These are phyloP conservation scores for Inga oerstediana DNA, from an alignment of 306 rosid genomes.

Conservation along the genomic window DNA sequence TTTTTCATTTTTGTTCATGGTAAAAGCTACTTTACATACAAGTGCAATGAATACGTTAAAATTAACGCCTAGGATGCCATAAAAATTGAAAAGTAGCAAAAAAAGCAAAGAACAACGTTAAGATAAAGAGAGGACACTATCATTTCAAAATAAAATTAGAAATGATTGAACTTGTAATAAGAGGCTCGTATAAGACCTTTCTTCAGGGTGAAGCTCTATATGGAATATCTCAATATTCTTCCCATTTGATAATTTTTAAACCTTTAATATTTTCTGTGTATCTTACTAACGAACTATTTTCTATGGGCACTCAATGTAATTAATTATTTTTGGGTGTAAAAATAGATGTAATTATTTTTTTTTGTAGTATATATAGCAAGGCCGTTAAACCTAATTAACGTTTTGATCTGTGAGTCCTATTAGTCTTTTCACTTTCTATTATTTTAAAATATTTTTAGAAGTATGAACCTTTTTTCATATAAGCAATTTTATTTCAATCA, in stretches of 20 bases:
- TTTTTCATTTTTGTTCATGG: background rate
- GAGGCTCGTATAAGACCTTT: background rate
- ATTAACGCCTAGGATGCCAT: conserved; percentile 1
- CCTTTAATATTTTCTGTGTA: too few species aligned
- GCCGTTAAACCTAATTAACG: too few species aligned
- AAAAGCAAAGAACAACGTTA: background rate
- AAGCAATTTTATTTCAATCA: too few species aligned
- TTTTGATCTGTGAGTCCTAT: rapidly evolving
- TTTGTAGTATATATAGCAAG: too few species aligned
- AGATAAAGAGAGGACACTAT: background rate
- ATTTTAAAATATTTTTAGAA: too few species aligned
- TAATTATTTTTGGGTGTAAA: too few species aligned
- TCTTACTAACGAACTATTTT: too few species aligned
- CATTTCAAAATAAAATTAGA: conserved; percentile 3
- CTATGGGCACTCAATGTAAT: too few species aligned
- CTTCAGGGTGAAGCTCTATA: background rate
- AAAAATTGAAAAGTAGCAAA: background rate
- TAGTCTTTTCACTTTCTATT: rapidly evolving
- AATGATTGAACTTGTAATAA: background rate
- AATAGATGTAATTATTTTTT: too few species aligned
- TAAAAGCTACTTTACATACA: background rate
- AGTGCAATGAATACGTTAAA: background rate
- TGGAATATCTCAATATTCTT: background rate
- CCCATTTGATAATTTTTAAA: too few species aligned
- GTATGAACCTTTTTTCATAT: too few species aligned